These are phyloP conservation scores for Verticillium nubilum DNA, from an alignment of 2,329 filamentous ascomycete genomes.

Conservation along the genomic window DNA sequence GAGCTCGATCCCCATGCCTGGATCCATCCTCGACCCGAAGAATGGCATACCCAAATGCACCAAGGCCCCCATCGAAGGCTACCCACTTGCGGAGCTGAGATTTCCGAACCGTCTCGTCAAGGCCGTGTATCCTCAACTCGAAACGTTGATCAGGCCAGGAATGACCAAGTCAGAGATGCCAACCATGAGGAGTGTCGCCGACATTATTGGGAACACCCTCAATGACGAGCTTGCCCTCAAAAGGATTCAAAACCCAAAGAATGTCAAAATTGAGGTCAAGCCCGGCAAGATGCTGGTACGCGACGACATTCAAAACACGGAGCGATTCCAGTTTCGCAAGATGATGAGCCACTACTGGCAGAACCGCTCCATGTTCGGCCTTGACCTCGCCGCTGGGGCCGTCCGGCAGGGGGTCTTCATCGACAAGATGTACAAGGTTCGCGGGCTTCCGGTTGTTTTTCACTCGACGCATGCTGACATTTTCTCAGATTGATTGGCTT, in stretches of 20 bases:
- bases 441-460: neutral
- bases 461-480: neutral
- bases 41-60: conserved; percentile 42
- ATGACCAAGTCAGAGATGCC: conserved; percentile 18
- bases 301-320: neutral
- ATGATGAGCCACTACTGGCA: conserved; percentile 51
- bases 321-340: conserved; percentile 38
- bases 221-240: conserved; percentile 16
- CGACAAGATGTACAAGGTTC: conserved; percentile 63
- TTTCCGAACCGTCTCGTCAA: conserved; percentile 57
- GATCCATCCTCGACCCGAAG: conserved; percentile 54
- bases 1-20: conserved; percentile 53
- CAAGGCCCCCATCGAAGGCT: conserved; percentile 3
- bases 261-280: conserved; percentile 29
- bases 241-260: neutral
- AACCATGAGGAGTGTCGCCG: conserved; percentile 46
- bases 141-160: conserved; percentile 28
- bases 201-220: conserved; percentile 42
- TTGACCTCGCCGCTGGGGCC: conserved; percentile 62
- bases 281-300: neutral
- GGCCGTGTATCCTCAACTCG: conserved; percentile 35
- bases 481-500: conserved; percentile 62
- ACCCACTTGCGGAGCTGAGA: conserved; percentile 24
- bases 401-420: conserved; percentile 61
- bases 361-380: conserved; percentile 49